Percentiles rank a stretch among this genome's conserved stretches.
Evolutionary conservation across 768 basidiomycete genomes (phyloP).

Genomic region (Imleria badia): DNA sequence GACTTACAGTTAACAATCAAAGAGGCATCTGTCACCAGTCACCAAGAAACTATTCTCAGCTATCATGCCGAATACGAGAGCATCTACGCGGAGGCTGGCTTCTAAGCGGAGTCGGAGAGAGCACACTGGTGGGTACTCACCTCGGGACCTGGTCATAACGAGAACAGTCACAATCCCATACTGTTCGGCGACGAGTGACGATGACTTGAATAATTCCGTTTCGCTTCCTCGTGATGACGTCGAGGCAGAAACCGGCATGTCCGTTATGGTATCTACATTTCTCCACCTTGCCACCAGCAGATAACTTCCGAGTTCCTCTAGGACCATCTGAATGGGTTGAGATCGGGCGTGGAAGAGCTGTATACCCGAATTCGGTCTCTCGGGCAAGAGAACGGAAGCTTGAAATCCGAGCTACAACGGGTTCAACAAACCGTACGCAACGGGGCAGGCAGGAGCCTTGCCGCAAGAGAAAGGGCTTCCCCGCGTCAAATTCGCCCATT

Average conservation of each 20-base stretch:
- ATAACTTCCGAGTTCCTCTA: conserved; percentile 1
- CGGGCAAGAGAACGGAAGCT: background rate
- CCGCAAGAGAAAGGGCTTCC: background rate
- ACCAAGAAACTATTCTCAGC: background rate
- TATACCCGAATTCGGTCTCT: conserved; percentile 9
- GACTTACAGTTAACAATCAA: background rate
- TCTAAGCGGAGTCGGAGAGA: background rate
- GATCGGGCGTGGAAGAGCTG: conserved; percentile 11
- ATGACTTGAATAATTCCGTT: background rate
- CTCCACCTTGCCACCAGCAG: background rate
- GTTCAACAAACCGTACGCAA: background rate
- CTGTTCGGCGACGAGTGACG: conserved; percentile 2
- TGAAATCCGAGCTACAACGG: conserved; percentile 6
- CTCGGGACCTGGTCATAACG: too few species aligned
- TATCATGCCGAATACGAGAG: conserved; percentile 16
- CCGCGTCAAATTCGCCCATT: conserved; percentile 10
- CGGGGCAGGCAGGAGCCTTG: background rate
- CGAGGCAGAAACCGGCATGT: background rate
- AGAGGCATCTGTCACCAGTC: background rate
- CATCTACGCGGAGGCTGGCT: conserved; percentile 1
- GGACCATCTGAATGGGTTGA: conserved; percentile 6
- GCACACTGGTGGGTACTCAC: background rate
- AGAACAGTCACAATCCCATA: background rate
- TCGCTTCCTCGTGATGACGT: background rate
- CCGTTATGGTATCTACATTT: conserved; percentile 10